Percentiles rank a stretch among this genome's conserved stretches.
Conservation (phyloP, 169 alveolate species). For the Plasmodium sp. region DNA sequence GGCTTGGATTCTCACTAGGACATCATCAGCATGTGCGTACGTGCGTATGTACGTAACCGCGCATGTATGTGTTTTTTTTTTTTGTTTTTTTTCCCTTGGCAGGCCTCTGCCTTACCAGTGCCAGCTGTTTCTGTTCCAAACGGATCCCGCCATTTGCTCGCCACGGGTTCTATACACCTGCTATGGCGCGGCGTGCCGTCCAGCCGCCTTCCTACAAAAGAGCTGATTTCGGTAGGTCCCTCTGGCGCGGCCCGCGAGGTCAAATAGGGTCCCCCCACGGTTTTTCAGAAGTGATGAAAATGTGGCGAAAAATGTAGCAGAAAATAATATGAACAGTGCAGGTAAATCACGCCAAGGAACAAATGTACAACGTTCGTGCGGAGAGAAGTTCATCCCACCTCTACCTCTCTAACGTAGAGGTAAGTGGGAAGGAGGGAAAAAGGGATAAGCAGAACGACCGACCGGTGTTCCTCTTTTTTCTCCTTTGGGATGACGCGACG, state of each 20-base stretch:
- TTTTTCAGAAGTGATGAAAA: neutral
- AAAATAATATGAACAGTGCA: no score
- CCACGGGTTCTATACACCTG: neutral
- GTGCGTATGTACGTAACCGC: neutral
- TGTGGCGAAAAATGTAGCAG: no score
- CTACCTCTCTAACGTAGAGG: neutral
- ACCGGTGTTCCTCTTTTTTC: neutral
- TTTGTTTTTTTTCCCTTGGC: neutral
- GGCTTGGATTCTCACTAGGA: neutral
- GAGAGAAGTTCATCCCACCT: neutral
- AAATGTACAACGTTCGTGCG: neutral
- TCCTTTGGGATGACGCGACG: neutral
- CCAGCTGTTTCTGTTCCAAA: conserved; percentile 69
- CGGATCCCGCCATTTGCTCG: conserved; percentile 41
- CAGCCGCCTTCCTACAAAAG: neutral
- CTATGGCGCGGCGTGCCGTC: neutral
- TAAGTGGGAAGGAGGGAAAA: neutral
- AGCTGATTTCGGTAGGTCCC: neutral
- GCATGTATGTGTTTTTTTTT: neutral
- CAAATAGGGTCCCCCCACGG: neutral
- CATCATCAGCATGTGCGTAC: neutral
- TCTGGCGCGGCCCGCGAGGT: neutral
- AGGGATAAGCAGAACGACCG: neutral
- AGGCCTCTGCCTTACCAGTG: conserved; percentile 18
- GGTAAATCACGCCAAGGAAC: no score